Evolutionary conservation across 2,329 filamentous ascomycete genomes (phyloP).

Genomic region (Macrophomina pseudophaseolina): DNA sequence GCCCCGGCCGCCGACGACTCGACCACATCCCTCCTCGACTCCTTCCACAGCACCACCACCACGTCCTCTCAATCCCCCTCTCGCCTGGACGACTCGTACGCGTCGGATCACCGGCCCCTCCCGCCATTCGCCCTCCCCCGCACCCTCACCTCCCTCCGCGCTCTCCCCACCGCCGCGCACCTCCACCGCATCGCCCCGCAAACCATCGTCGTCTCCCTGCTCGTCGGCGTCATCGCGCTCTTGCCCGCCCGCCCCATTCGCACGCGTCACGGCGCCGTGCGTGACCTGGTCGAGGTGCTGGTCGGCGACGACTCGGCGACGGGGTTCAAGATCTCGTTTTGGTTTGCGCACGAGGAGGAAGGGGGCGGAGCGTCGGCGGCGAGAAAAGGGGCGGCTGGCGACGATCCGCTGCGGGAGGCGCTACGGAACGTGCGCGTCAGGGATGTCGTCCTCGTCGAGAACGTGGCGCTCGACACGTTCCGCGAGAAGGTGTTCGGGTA

Average conservation of each 20-base stretch:
- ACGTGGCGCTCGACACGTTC: constrained; percentile 79
- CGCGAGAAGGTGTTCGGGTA: constrained; percentile 81
- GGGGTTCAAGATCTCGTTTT: constrained; percentile 83
- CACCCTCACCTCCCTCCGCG: constrained; percentile 66
- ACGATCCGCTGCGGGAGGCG: not conserved
- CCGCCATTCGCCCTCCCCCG: constrained; percentile 42
- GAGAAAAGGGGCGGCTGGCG: not conserved
- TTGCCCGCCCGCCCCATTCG: constrained; percentile 69
- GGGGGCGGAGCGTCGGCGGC: not conserved
- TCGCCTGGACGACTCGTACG: too few species aligned
- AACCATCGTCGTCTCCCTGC: constrained; percentile 62
- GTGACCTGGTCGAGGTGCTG: constrained; percentile 75
- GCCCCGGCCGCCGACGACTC: constrained; percentile 27
- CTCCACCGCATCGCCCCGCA: constrained; percentile 73
- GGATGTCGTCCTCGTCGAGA: constrained; percentile 79
- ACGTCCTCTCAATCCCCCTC: constrained; percentile 27
- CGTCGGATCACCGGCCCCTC: not conserved
- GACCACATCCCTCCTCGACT: constrained; percentile 38
- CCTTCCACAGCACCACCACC: constrained; percentile 44
- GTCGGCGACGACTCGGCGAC: constrained; percentile 85
- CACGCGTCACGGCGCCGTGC: constrained; percentile 59
- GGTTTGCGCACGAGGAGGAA: constrained; percentile 61
- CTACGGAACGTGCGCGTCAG: constrained; percentile 62
- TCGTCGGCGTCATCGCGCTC: constrained; percentile 79
- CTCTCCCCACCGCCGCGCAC: constrained; percentile 71